A percentile compares a stretch with the other conserved stretches of the same genome.
Evolutionary conservation across 2,329 filamentous ascomycete species (phyloP).

Genomic region (Penicillium sp.): DNA sequence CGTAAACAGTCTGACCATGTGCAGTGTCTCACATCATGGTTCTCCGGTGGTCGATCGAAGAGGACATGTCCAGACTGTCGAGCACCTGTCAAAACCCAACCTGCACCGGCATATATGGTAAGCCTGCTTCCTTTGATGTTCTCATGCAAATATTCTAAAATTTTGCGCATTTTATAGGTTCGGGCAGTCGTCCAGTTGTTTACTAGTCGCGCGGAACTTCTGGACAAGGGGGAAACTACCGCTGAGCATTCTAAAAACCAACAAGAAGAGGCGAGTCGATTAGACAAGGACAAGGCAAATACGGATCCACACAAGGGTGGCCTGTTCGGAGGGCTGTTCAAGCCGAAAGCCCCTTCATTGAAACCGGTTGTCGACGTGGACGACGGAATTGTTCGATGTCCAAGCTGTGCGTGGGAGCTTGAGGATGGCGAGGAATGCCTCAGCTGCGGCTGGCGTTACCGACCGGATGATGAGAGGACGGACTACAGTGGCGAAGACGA

Average conservation of each 20-base stretch:
- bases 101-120: slow-evolving; percentile 62
- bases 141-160: background rate
- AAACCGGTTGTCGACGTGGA: slow-evolving; percentile 52
- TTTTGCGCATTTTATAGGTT: slow-evolving; percentile 43
- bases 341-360: slow-evolving; percentile 25
- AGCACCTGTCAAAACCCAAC: slow-evolving; percentile 53
- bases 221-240: slow-evolving; percentile 60
- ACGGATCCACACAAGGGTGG: slow-evolving; percentile 49
- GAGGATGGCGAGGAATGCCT: slow-evolving; percentile 54
- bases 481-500: slow-evolving; percentile 46
- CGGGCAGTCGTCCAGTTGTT: slow-evolving; percentile 63
- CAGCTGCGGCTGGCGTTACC: slow-evolving; percentile 49
- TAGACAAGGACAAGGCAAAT: slow-evolving; percentile 58
- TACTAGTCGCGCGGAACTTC: slow-evolving; percentile 55
- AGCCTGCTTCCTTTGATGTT: slow-evolving; percentile 14
- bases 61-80: slow-evolving; percentile 68
- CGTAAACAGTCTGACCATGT: slow-evolving; percentile 21
- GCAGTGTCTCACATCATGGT: slow-evolving; percentile 57
- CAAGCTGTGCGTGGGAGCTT: slow-evolving; percentile 59
- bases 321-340: slow-evolving; percentile 61
- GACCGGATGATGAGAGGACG: slow-evolving; percentile 42
- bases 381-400: slow-evolving; percentile 61
- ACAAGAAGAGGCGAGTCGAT: slow-evolving; percentile 55
- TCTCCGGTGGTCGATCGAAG: slow-evolving; percentile 50
- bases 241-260: slow-evolving; percentile 57